Base-by-base conservation (phyloP, 805 yeast species). In the Candida coleopterorum region DNA sequence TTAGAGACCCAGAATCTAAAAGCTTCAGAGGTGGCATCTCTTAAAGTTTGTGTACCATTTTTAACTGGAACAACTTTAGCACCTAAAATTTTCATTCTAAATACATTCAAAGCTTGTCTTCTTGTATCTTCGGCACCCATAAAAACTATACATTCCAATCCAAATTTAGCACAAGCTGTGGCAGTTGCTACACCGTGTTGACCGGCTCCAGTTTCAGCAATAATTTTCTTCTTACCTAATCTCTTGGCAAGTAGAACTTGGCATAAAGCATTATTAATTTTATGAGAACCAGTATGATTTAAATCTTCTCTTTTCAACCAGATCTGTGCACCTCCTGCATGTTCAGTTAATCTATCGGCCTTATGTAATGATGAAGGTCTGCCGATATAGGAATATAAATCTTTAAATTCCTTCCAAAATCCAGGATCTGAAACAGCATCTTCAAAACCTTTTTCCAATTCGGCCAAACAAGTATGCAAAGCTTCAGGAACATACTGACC, bases 121-220 rank as follows among this genome's bases (percentile, higher is more conserved):
- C 96, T 83, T 29, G 86, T 96, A 68, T 93, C 99, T 66, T 93
- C 98, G 30, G 97, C 97, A 45, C 99, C 99, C 99, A 93, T 93
- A 56, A 77, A 90, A 24, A 93, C 95, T 11, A 86, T 86, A 70
- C 98, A 93, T 58, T 84, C 77, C 63, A 93, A 61, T 35, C 98
- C 98, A 50, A 93, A 85, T 55, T 84, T 84, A 45, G 95, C 95
- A 71, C 89, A 81, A 0, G 94, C 95, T 42, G 95, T 85, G 21
- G 95, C 95, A 35, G 93, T 85, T 26, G 95, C 95, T 25, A 85
- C 95, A 68, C 95, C 95, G 55, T 85, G 95, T 64, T 85, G 95
- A 48, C 95, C 95, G 35, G 95, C 95, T 64, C 95, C 95, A 25
- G 95, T 85, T 67, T 85, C 95, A 24, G 95, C 95, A 56, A 85